A percentile compares a stretch with the other conserved stretches of the same genome.
These are phyloP conservation scores for Penicillium capsulatum DNA, from an alignment of 2,329 filamentous ascomycete genomes.

Conservation along the genomic window DNA sequence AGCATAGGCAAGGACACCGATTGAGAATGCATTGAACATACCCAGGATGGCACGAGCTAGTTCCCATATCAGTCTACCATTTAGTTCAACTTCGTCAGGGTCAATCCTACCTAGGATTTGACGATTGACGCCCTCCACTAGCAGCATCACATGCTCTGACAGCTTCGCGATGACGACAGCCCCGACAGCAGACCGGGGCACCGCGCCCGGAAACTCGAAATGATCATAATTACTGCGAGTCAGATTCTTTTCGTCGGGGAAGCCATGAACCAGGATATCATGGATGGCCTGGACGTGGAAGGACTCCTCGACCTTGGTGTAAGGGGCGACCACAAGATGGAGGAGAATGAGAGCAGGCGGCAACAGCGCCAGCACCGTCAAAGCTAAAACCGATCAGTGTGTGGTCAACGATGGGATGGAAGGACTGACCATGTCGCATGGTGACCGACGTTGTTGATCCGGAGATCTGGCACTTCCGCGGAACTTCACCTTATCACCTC, in stretches of 20 bases:
- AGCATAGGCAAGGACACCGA: conserved; percentile 62
- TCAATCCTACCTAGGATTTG: conserved; percentile 52
- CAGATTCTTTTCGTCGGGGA: conserved; percentile 47
- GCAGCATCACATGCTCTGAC: conserved; percentile 60
- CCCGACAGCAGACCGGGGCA: conserved; percentile 86
- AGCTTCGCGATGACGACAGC: conserved; percentile 69
- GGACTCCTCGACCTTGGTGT: conserved; percentile 97
- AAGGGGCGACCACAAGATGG: conserved; percentile 72
- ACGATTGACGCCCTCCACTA: conserved; percentile 55
- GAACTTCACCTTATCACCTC: conserved; percentile 23
- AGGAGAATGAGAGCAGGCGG: conserved; percentile 61
- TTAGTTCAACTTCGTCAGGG: not conserved
- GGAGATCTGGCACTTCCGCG: conserved; percentile 28
- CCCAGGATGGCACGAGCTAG: conserved; percentile 73
- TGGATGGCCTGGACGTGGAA: conserved; percentile 95
- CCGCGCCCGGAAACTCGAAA: conserved; percentile 81
- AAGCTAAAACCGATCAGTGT: conserved; percentile 31
- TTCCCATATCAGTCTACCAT: conserved; percentile 6
- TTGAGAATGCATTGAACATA: conserved; percentile 64
- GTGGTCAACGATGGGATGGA: not conserved
- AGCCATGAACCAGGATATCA: conserved; percentile 78
- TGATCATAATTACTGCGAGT: conserved; percentile 70
- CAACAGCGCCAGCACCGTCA: conserved; percentile 46
- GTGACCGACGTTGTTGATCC: conserved; percentile 21
- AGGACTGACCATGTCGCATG: conserved; percentile 23